Base-by-base conservation (phyloP, 192 early-diverging fungal genomes). In the Linnemannia schmuckeri region DNA sequence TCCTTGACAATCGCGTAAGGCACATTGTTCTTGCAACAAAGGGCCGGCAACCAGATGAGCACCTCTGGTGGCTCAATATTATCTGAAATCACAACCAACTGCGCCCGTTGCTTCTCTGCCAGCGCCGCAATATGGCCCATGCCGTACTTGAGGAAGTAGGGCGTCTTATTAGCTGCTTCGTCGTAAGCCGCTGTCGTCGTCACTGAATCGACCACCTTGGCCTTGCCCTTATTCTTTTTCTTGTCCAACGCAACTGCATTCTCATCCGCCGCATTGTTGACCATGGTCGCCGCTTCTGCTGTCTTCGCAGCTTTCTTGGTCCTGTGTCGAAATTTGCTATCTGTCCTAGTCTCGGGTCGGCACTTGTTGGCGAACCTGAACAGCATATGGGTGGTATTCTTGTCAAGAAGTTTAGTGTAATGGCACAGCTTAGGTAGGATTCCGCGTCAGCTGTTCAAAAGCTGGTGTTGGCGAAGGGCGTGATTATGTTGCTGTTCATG, bases 71-170 rank as follows among this genome's bases (percentile, higher is more conserved):
- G 97, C 90, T 99, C 97, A 82, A 98, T 96, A 89, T 99, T 97
- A 88, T 97, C 92, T 77, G 97, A 98, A 93, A 99, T 98, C 81
- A 99, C 93, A 52, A 99, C 96, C 69, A 99, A 92, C 89, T 94
- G 90, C 79, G 97, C 97, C 94, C 97, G 97, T 95, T 98, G 97
- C 90, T 94, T 91, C 92, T 98, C 97, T 75, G 99, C 91, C 40
- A 99, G 92, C 74, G 94, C 95, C 81, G 96, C 96, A 85, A 99
- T 94, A 92, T 99, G 97, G 93, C 98, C 98, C 91, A 99, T 98
- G 90, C 97, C 98, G 91, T 96, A 95, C 95, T 99, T 98, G 92
- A 99, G 94, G 73, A 96, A 88, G 81, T 93, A 88, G 69, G 96
- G 96, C 96, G 96, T 96, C 90, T 96, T 95, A 71, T 93, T 88